Base-by-base conservation (phyloP, 2,329 filamentous ascomycete species). In the Talaromyces verruculosus region DNA sequence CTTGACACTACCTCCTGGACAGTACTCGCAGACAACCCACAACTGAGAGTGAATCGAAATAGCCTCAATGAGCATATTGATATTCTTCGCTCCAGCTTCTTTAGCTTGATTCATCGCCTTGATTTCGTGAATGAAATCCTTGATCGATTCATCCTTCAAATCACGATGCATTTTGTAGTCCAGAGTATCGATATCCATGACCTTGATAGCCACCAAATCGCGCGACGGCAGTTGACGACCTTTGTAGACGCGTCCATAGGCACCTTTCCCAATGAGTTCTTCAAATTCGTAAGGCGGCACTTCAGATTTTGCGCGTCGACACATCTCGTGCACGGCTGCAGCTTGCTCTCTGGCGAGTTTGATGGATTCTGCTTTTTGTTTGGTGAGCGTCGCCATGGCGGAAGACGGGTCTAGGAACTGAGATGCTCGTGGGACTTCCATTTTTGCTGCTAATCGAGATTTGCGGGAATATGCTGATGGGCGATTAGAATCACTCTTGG, bases 11-110 rank as follows among this genome's bases (percentile, higher is more conserved):
- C 87, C 87, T 69, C 87, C 87, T 30, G 87, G 87, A 68, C 86
- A 88, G 72, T 89, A 89, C 73, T 89, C 87, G 74, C 85, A 88
- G 64, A 89, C 83, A 68, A 89, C 84, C 87, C 87, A 89, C 25
- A 89, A 78, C 70, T 89, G 86, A 61, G 85, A 86, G 69, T 89
- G 86, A 25, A 89, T 83, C 3, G 86, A 84, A 53, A 88, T 84
- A 0, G 87, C 87, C 70, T 89, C 87, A 68, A 88, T 85, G 47
- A 89, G 83, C 67, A 85, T 82, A 67, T 89, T 89, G 70, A 89
- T 84, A 66, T 88, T 88, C 68, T 84, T 83, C 2, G 87, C 87
- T 45, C 83, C 85, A 66, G 84, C 84, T 69, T 88, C 86, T 72
- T 87, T 85, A 10, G 88, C 81, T 71, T 88, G 85, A 69, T 86